Evolutionary conservation across 2,329 filamentous ascomycete genomes (phyloP).

Genomic region (Phialocephala sp.): DNA sequence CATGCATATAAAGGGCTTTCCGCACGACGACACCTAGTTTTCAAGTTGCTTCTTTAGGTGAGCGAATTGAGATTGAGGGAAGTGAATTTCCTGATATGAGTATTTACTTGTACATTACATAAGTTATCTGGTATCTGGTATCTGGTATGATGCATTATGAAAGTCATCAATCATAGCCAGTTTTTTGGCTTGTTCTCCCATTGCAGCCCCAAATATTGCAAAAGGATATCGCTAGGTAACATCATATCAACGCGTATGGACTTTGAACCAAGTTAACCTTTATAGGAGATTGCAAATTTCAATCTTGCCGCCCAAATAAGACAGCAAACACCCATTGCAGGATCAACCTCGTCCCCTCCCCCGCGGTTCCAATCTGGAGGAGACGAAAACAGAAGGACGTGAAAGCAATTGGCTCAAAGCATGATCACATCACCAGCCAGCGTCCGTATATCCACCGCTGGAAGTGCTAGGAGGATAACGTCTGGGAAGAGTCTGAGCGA

Average conservation of each 20-base stretch:
- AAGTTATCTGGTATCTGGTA: slow-evolving; percentile 10
- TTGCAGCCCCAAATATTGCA: too few species aligned
- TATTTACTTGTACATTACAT: slow-evolving; percentile 7
- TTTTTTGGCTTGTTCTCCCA: slow-evolving; percentile 7
- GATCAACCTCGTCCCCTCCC: slow-evolving; percentile 1
- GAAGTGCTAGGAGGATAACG: slow-evolving; percentile 24
- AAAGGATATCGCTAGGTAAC: too few species aligned
- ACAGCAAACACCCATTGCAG: not conserved
- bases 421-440: slow-evolving; percentile 9
- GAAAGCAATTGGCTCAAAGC: not conserved
- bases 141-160: slow-evolving; percentile 16
- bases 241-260: too few species aligned
- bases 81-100: not conserved
- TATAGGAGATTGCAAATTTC: not conserved
- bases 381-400: slow-evolving; percentile 7
- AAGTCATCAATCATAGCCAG: slow-evolving; percentile 16
- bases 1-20: slow-evolving; percentile 10
- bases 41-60: not conserved
- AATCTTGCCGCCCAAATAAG: not conserved
- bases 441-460: not conserved
- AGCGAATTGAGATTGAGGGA: not conserved
- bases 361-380: slow-evolving; percentile 25
- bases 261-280: not conserved
- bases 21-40: not conserved
- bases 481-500: slow-evolving; percentile 27